These are phyloP conservation scores for Candolleomyces aberdarensis DNA, from an alignment of 768 basidiomycete genomes.

Conservation along the genomic window DNA sequence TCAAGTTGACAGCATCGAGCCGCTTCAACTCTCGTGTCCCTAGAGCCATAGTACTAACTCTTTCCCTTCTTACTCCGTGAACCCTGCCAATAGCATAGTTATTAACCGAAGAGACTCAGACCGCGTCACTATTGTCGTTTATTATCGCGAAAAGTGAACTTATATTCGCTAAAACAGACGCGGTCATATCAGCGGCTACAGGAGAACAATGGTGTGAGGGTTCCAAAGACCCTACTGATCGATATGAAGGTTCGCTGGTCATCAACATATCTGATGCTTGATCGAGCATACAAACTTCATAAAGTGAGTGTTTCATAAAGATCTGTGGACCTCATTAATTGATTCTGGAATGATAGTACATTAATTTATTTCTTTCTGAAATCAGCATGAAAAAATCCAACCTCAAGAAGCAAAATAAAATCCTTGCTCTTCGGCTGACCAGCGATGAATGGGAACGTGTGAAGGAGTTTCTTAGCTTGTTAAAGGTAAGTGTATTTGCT, in stretches of 20 bases:
- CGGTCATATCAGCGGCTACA: too few relatives aligned
- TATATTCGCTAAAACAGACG: too few relatives aligned
- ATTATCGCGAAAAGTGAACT: too few relatives aligned
- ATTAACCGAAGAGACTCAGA: too few relatives aligned
- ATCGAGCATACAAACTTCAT: neutral
- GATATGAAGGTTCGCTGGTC: neutral
- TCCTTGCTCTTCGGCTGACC: conserved; percentile 15
- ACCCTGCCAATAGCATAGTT: too few relatives aligned
- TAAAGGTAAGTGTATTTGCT: conserved; percentile 17
- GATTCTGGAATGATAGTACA: too few relatives aligned
- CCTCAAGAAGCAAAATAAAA: conserved; percentile 17
- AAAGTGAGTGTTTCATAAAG: neutral
- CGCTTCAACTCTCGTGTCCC: too few relatives aligned
- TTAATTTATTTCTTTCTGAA: conserved; percentile 24
- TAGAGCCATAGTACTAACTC: too few relatives aligned
- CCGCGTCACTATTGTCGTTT: too few relatives aligned
- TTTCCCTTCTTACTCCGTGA: too few relatives aligned
- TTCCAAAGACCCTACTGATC: neutral
- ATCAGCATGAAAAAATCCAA: conserved; percentile 19
- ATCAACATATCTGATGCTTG: neutral
- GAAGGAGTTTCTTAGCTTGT: conserved; percentile 12
- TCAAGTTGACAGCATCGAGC: too few relatives aligned
- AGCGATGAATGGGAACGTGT: conserved; percentile 23
- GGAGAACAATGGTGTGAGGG: neutral
- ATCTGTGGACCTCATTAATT: too few relatives aligned